A percentile compares a stretch with the other conserved stretches of the same genome.
These are phyloP conservation scores for Diutina rugosa DNA, from an alignment of 1,139 yeast species.

Conservation along the genomic window DNA sequence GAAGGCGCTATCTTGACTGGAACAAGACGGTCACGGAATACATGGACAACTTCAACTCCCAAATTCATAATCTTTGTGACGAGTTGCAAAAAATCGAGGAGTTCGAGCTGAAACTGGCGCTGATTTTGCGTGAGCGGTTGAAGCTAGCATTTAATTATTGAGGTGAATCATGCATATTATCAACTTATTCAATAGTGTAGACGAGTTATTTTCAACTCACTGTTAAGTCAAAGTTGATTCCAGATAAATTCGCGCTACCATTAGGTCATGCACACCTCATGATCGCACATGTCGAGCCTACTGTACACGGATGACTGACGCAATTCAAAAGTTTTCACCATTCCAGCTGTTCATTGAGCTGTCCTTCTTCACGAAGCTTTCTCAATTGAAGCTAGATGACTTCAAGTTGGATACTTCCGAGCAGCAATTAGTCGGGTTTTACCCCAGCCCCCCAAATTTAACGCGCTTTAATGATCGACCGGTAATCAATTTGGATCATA, in stretches of 20 bases:
- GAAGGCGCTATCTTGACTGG: neutral
- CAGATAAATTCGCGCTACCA: neutral
- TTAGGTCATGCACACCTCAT: neutral
- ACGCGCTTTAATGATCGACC: conserved; percentile 31
- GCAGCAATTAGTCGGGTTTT: conserved; percentile 25
- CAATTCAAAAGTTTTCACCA: neutral
- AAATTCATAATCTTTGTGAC: neutral
- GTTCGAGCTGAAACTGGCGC: neutral
- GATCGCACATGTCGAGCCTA: neutral
- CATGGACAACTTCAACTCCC: neutral
- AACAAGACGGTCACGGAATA: neutral
- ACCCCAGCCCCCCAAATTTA: conserved; percentile 17
- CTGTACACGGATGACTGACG: neutral
- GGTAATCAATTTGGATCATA: conserved; percentile 22
- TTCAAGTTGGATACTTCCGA: conserved; percentile 46
- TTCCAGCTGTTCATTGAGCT: conserved; percentile 60
- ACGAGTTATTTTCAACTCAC: neutral
- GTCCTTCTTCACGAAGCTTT: conserved; percentile 66
- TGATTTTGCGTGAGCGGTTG: neutral
- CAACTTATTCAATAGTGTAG: neutral
- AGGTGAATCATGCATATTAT: neutral
- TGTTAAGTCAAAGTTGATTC: too few relatives aligned
- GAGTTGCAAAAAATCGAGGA: neutral
- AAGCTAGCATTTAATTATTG: neutral
- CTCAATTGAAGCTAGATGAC: conserved; percentile 53